Evolutionary conservation across 768 basidiomycete genomes (phyloP), one percentile per base, ranked within the genome.

Genomic region (Boletus speciosus): DNA sequence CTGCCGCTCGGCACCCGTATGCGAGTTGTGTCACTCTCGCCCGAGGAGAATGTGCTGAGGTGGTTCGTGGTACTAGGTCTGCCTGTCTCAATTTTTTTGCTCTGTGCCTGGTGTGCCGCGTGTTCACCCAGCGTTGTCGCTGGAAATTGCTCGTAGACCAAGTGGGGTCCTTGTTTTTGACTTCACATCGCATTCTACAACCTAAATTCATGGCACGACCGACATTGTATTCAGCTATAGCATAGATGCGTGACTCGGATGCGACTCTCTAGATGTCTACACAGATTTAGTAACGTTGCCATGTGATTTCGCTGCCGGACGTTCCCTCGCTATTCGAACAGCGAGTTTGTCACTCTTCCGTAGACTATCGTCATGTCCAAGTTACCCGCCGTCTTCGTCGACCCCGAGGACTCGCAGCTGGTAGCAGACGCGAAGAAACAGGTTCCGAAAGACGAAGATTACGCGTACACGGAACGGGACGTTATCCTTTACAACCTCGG

Each of bases 401-500:
- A 95, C 66, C 72, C 83, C 2, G 88, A 93, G 66, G 96, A 99
- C 68, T 81, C 93, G 1, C 77, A 85, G 43, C 72, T 93, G 51
- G 91, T 98, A 51, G 82, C 75, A 5, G 82, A 92, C 38, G 93
- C 90, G 27, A 98, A 98, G 79, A 81, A 79, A 66, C 70, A 71
- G 19, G 66, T 76, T 2, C 65, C 75, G 0, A 78, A 84, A 6
- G 76, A 82, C 6, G 74, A 78, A 39, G 81, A 83, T 39, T 95
- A 82, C 72, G 77, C 69, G 21, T 99, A 90, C 71, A 84, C 86
- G 8, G 93, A 97, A 76, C 81, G 90, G 29, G 94, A 98, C 66
- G 83, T 98, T 36, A 88, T 97, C 58, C 76, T 98, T 10, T 99
- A 98, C 76, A 98, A 98, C 72, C 78, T 98, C 35, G 95, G 96